These are phyloP conservation scores for Pontederia crassipes DNA, from an alignment of 176 grass and related monocot species.

Conservation along the genomic window DNA sequence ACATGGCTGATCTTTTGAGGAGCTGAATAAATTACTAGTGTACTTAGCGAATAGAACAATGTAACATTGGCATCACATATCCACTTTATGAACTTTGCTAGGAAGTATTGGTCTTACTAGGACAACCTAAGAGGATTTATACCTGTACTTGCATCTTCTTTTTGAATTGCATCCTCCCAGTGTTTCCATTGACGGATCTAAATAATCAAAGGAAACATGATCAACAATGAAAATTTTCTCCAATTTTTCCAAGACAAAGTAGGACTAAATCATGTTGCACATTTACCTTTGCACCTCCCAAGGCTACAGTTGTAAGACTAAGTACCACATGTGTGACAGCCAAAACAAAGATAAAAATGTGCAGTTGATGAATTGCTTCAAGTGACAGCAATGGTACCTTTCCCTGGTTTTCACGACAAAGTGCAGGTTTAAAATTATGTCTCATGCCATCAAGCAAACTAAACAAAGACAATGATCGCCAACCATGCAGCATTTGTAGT, in stretches of 20 bases:
- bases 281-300: conserved; percentile 35
- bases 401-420: conserved; percentile 2
- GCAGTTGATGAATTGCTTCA: conserved; percentile 27
- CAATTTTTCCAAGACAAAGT: not conserved
- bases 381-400: conserved; percentile 33
- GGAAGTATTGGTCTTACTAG: not conserved
- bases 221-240: not conserved
- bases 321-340: conserved; percentile 33
- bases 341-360: conserved; percentile 44
- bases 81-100: not conserved
- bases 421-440: not conserved
- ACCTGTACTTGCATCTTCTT: conserved; percentile 8
- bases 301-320: conserved; percentile 23
- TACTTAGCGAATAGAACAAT: not conserved
- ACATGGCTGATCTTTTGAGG: conserved; percentile 4
- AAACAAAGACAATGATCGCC: not conserved
- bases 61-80: not conserved
- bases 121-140: not conserved
- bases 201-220: not conserved
- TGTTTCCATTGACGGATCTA: conserved; percentile 30
- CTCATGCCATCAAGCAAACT: not conserved
- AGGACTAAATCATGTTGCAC: not conserved
- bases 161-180: conserved; percentile 30
- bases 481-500: too few relatives aligned
- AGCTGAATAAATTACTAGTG: conserved; percentile 13